Conservation (phyloP, 1,284 basidiomycete species). For the Ceratobasidium sp. region DNA sequence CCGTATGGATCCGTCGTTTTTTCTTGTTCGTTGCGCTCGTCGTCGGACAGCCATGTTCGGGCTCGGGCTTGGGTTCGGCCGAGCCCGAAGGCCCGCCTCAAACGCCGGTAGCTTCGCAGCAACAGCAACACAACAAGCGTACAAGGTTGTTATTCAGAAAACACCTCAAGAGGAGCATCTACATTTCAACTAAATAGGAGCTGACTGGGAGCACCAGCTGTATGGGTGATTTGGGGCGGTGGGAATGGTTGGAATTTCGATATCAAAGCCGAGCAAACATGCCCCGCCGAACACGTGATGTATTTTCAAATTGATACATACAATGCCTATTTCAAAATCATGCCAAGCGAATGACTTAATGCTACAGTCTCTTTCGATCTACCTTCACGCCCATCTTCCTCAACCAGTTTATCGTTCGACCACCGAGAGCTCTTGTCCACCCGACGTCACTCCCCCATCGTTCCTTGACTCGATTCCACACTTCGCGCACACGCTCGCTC, state of each 20-base stretch:
- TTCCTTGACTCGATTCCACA: conserved; percentile 33
- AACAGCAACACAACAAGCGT: too few relatives aligned
- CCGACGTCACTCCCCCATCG: conserved; percentile 40
- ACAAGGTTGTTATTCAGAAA: too few relatives aligned
- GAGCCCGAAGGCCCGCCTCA: background rate
- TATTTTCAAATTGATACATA: background rate
- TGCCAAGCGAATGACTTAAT: conserved; percentile 17
- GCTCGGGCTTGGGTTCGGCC: conserved; percentile 32
- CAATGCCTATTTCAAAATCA: background rate
- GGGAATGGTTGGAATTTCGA: too few relatives aligned
- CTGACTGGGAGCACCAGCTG: too few relatives aligned
- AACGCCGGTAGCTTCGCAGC: background rate
- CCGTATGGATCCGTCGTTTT: background rate
- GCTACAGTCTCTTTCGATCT: background rate
- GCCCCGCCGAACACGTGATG: conserved; percentile 6
- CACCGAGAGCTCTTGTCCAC: conserved; percentile 39
- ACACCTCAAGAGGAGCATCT: background rate
- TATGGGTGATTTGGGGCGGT: background rate
- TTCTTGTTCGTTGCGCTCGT: background rate
- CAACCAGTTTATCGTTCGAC: conserved; percentile 35
- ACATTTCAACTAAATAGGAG: too few relatives aligned
- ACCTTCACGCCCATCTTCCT: conserved; percentile 40
- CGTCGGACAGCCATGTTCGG: background rate
- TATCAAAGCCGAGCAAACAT: background rate
- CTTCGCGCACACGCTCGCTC: conserved; percentile 38